A percentile compares a stretch with the other conserved stretches of the same genome.
phyloP scores from a whole-genome alignment of 2,329 filamentous ascomycete genomes.

The Penicillium aurantiogriseum region DNA sequence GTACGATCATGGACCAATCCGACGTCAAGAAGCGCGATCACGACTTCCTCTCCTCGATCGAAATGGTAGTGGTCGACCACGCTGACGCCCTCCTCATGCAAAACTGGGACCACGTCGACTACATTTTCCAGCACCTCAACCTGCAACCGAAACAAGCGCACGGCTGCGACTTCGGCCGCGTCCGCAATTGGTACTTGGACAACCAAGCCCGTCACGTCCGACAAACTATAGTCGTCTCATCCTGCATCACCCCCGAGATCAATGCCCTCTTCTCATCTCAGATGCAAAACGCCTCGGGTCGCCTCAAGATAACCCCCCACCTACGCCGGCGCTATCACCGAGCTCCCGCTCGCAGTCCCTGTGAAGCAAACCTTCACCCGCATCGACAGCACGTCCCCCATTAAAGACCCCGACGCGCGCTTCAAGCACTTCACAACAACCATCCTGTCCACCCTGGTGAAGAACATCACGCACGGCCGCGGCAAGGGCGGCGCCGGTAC shows the following conservation, averaged over 20 bases:
- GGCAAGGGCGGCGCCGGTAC: conserved; percentile 62
- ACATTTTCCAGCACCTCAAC: conserved; percentile 89
- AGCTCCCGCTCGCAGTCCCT: conserved; percentile 61
- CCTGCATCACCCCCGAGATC: conserved; percentile 85
- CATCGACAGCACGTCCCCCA: conserved; percentile 69
- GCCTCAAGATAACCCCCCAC: conserved; percentile 67
- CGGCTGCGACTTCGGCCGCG: conserved; percentile 88
- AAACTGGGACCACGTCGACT: conserved; percentile 95
- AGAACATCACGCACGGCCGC: conserved; percentile 48
- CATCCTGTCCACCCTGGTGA: conserved; percentile 71
- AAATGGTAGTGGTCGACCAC: conserved; percentile 86
- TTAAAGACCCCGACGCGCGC: conserved; percentile 77
- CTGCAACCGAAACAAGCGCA: conserved; percentile 84
- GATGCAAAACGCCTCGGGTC: conserved; percentile 79
- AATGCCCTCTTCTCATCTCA: conserved; percentile 73
- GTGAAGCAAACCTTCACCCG: conserved; percentile 87
- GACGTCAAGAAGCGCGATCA: conserved; percentile 71
- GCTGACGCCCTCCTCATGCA: conserved; percentile 94
- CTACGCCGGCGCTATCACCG: conserved; percentile 70
- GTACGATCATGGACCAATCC: conserved; percentile 81
- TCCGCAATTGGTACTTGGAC: conserved; percentile 91
- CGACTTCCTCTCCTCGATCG: conserved; percentile 92
- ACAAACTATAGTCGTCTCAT: conserved; percentile 78
- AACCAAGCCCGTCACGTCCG: conserved; percentile 75
- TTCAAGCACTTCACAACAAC: conserved; percentile 89